Base-by-base conservation (phyloP, 2,329 filamentous ascomycete genomes). In the Microsporum canis region DNA sequence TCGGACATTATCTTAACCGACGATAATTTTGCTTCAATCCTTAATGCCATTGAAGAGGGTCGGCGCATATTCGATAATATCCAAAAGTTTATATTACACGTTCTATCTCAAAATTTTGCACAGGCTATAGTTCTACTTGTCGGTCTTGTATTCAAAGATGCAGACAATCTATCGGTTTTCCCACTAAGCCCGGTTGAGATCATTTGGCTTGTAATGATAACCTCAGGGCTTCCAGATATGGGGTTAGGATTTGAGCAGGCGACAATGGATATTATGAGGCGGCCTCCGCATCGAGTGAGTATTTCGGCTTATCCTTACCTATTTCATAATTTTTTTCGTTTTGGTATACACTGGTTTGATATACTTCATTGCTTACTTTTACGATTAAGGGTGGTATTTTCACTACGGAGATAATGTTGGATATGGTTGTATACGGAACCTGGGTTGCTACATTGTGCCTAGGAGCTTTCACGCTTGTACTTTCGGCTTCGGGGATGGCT, bases 161-260 rank as follows among this genome's bases (percentile, higher is more conserved):
- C 73, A 1, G 76, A 79, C 6, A 81, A 83, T 5, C 80, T 88
- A 62, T 94, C 89, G 0, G 89, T 95, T 7, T 95, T 95, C 73
- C 90, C 90, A 3, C 83, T 95, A 49, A 85, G 88, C 0, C 89
- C 90, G 0, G 84, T 95, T 8, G 86, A 95, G 68, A 92, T 95
- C 64, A 82, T 95, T 62, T 95, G 89, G 90, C 89, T 95, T 72
- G 95, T 95, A 73, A 91, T 95, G 87, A 82, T 94, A 60, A 95
- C 91, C 0, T 92, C 88, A 43, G 88, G 87, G 61, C 84, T 94
- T 71, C 90, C 90, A 0, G 91, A 91, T 62, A 92, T 95, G 77
- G 91, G 90, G 43, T 82, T 95, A 0, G 89, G 90, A 17, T 86
- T 90, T 66, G 89, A 95, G 72, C 77, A 80, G 45, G 88, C 89